A percentile compares a stretch with the other conserved stretches of the same genome.
phyloP scores from a whole-genome alignment of 148 eudicot species.

The Spergularia marina region DNA sequence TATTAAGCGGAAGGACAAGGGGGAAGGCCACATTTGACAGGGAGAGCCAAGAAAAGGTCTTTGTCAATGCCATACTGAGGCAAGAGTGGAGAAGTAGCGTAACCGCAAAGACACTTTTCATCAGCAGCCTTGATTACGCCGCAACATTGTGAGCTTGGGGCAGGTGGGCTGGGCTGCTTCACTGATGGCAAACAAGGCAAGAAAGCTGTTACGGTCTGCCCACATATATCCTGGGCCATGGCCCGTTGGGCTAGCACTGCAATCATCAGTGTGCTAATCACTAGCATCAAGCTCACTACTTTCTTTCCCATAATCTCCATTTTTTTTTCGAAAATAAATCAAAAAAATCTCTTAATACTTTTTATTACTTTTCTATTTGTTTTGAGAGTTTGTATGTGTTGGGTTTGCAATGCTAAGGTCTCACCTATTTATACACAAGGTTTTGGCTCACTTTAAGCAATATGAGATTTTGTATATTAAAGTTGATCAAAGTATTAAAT shows the following conservation, averaged over 20 bases:
- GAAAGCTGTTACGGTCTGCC: neutral
- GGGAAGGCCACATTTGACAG: constrained; percentile 16
- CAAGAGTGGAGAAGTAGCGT: constrained; percentile 13
- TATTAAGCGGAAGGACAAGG: neutral
- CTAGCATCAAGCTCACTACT: neutral
- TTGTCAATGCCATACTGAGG: neutral
- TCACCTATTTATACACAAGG: neutral
- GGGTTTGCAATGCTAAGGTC: neutral
- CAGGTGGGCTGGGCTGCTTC: constrained; percentile 8
- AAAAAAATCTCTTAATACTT: too few relatives aligned
- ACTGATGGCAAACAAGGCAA: constrained; percentile 9
- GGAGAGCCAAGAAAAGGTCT: constrained; percentile 16
- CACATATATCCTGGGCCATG: neutral
- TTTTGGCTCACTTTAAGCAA: neutral
- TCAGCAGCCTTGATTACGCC: neutral
- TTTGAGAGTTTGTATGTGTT: neutral
- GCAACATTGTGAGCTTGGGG: constrained; percentile 16
- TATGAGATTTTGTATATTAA: neutral
- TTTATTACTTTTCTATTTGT: neutral
- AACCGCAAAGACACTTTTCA: constrained; percentile 11
- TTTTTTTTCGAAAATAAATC: neutral
- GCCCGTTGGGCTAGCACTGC: neutral
- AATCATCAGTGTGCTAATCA: neutral
- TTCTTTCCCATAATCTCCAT: constrained; percentile 9
- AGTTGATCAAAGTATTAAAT: too few relatives aligned